Base-by-base conservation (phyloP, 2,329 filamentous ascomycete genomes). In the Stemphylium vesicarium region DNA sequence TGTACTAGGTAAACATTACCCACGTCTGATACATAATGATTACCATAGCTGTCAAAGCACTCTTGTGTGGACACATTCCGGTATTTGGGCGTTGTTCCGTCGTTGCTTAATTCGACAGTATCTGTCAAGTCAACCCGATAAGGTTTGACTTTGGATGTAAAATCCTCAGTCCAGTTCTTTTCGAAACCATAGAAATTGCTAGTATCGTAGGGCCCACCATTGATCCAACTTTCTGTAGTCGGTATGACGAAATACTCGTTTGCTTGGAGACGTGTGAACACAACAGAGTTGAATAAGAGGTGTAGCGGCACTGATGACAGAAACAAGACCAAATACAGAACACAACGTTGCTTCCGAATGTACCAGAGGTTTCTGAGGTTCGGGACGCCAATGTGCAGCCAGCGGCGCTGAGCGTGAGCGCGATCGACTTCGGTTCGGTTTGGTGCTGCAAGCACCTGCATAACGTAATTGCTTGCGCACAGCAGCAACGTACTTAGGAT, bases 341-440 rank as follows among this genome's bases (percentile, higher is more conserved):
- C 10, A 4, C 36, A 24, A 38, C 60, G 48, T 2, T 35, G 16
- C 15, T 48, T 16, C 20, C 16, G 32, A 10, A 56, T 53, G 15
- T 45, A 26, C 33, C 29, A 35, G 1, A 59, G 20, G 18, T 56
- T 59, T 13, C 36, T 16, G 2, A 53, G 10, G 18, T 77, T 80
- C 4, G 75, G 70, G 3, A 81, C 66, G 0, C 82, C 81, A 41
- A 69, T 63, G 26, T 68, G 57, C 1, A 84, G 65, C 76, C 77
- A 81, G 9, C 62, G 62, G 2, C 73, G 68, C 32, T 62, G 58
- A 0, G 56, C 45, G 66, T 72, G 68, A 3, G 66, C 65, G 1
- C 22, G 36, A 32, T 65, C 56, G 4, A 71, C 31, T 10, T 72
- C 68, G 2, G 41, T 45, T 35, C 68, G 50, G 18, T 50, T 65